Evolutionary conservation across 202 grass and related monocot species (phyloP).

Genomic region (Carex sylvatica): DNA sequence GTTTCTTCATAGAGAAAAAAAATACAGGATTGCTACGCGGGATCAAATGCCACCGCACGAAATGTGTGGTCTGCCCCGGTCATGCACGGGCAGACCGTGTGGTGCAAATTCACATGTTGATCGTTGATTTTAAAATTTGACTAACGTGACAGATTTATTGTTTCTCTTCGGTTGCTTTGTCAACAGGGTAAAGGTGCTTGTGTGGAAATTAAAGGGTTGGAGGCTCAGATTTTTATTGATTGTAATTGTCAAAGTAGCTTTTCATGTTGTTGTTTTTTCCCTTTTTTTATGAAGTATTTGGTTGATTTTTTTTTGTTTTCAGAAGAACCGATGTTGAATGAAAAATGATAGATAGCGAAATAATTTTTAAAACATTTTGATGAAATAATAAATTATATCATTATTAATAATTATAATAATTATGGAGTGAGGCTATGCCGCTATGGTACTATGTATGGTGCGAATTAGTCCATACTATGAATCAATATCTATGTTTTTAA

Average conservation of each 20-base stretch:
- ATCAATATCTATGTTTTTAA: no score
- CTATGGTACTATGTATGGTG: no score
- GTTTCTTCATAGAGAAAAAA: neutral
- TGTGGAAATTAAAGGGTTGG: neutral
- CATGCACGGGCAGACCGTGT: neutral
- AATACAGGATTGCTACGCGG: neutral
- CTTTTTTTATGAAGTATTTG: neutral
- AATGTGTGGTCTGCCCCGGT: neutral
- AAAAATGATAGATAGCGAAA: neutral
- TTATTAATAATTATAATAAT: no score
- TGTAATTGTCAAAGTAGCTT: neutral
- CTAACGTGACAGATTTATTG: neutral
- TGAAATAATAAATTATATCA: no score
- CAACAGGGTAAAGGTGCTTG: neutral
- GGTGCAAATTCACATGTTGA: neutral
- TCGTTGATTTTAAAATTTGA: neutral
- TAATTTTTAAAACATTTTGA: neutral
- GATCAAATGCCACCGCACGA: neutral
- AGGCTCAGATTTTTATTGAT: constrained; percentile 1
- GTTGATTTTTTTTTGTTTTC: neutral
- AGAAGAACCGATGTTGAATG: neutral
- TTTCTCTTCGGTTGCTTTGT: neutral
- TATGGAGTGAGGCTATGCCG: no score
- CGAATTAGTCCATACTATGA: no score
- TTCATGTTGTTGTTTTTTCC: neutral